Percentiles rank a stretch among this genome's conserved stretches.
Conservation (phyloP, 1,284 basidiomycete species). For the Violaceomyces palustris region DNA sequence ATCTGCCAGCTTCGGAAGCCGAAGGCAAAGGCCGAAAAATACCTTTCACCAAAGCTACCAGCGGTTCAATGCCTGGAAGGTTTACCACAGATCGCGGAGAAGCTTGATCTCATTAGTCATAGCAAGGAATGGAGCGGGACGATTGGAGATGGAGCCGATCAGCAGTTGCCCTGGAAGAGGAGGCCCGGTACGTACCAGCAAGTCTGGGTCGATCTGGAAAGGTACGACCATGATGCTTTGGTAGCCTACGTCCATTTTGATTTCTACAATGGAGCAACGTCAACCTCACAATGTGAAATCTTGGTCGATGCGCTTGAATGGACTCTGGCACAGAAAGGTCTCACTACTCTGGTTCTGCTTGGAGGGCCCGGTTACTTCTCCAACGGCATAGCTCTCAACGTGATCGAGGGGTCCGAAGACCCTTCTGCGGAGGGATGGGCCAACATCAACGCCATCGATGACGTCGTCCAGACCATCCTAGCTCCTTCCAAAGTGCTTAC, state of each 20-base stretch:
- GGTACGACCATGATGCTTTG: slow-evolving; percentile 6
- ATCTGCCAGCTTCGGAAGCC: slow-evolving; percentile 56
- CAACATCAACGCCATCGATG: slow-evolving; percentile 56
- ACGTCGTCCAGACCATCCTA: slow-evolving; percentile 47
- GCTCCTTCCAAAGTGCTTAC: slow-evolving; percentile 54
- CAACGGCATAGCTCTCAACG: slow-evolving; percentile 57
- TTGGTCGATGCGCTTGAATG: slow-evolving; percentile 54
- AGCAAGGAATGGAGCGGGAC: slow-evolving; percentile 52
- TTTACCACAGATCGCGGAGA: slow-evolving; percentile 44
- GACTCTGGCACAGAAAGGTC: slow-evolving; percentile 50
- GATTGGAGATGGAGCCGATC: slow-evolving; percentile 9
- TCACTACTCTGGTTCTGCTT: slow-evolving; percentile 55
- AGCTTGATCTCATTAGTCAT: slow-evolving; percentile 44
- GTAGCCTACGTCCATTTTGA: slow-evolving; percentile 56
- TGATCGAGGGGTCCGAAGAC: slow-evolving; percentile 54
- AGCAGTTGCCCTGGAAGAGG: slow-evolving; percentile 9
- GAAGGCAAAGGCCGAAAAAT: slow-evolving; percentile 50
- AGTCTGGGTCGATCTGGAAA: slow-evolving; percentile 54
- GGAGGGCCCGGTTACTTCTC: slow-evolving; percentile 54
- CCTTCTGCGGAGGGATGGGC: slow-evolving; percentile 56
- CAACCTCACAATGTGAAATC: slow-evolving; percentile 54
- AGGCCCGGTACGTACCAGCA: slow-evolving; percentile 54
- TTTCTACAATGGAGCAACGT: slow-evolving; percentile 57
- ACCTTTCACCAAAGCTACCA: slow-evolving; percentile 55
- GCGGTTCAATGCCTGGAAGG: slow-evolving; percentile 51